phyloP scores from a whole-genome alignment of 192 early-diverging fungal species.

The Mortierella antarctica region DNA sequence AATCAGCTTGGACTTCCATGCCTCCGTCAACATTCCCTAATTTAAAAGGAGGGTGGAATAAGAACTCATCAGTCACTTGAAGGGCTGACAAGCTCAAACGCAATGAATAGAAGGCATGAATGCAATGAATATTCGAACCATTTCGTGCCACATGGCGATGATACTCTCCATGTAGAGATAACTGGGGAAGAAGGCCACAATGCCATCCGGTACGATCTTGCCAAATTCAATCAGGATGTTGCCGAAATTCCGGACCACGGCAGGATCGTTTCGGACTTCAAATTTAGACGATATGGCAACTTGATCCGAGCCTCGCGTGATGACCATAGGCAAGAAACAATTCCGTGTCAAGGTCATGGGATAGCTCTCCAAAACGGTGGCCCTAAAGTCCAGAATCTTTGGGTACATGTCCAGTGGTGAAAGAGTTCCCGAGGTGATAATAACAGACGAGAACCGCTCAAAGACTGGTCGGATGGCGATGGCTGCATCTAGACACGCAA shows the following conservation, averaged over 20 bases:
- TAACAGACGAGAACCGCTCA: slow-evolving; percentile 93
- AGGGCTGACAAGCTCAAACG: background rate
- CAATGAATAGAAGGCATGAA: background rate
- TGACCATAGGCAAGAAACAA: slow-evolving; percentile 97
- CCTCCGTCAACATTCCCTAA: slow-evolving; percentile 91
- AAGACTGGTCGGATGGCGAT: slow-evolving; percentile 97
- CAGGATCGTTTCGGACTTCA: slow-evolving; percentile 98
- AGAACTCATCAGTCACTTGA: background rate
- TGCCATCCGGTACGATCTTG: slow-evolving; percentile 94
- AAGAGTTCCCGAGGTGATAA: slow-evolving; percentile 99
- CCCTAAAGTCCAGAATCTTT: slow-evolving; percentile 89
- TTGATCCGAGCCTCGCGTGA: slow-evolving; percentile 98
- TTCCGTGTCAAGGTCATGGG: slow-evolving; percentile 95
- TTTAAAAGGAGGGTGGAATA: background rate
- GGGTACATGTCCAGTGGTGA: slow-evolving; percentile 99
- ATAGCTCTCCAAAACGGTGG: slow-evolving; percentile 91
- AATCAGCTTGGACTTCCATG: slow-evolving; percentile 98
- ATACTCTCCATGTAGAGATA: slow-evolving; percentile 99
- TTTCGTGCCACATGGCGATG: slow-evolving; percentile 98
- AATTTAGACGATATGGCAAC: slow-evolving; percentile 98
- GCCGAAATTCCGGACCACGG: slow-evolving; percentile 98
- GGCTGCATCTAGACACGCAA: slow-evolving; percentile 93
- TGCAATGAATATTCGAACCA: slow-evolving; percentile 60
- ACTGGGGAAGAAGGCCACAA: slow-evolving; percentile 98
- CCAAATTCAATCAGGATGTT: slow-evolving; percentile 96